phyloP scores from a whole-genome alignment of 768 basidiomycete genomes.

The Tephrocybe sp. region DNA sequence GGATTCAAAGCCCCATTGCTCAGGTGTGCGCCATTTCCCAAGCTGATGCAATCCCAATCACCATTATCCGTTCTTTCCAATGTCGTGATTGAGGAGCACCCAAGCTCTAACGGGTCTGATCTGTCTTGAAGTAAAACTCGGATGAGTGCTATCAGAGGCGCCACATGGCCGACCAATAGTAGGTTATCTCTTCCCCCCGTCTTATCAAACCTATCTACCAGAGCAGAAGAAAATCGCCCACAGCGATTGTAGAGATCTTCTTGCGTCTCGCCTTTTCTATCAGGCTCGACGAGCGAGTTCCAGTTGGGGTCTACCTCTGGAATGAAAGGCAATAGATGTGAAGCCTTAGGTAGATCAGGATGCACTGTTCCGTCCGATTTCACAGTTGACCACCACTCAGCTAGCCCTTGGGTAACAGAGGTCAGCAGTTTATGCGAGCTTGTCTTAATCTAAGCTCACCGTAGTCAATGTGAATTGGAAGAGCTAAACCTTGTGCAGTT shows the following conservation, averaged over 20 bases:
- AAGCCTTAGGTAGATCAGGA: not conserved
- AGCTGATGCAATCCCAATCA: not conserved
- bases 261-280: not conserved
- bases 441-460: not conserved
- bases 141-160: not conserved
- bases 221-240: not conserved
- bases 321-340: not conserved
- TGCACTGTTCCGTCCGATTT: not conserved
- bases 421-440: not conserved
- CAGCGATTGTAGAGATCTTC: not conserved
- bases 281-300: not conserved
- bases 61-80: not conserved
- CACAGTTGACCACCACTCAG: conserved; percentile 1
- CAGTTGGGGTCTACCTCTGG: not conserved
- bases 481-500: not conserved
- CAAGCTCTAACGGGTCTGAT: not conserved
- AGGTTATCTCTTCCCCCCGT: not conserved
- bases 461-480: not conserved
- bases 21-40: not conserved
- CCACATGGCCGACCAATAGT: conserved; percentile 1
- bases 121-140: not conserved
- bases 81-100: not conserved
- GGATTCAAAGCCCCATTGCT: not conserved
- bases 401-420: not conserved
- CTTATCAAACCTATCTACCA: not conserved